These are phyloP conservation scores for Suillus luteus DNA, from an alignment of 768 basidiomycete species.

Conservation along the genomic window DNA sequence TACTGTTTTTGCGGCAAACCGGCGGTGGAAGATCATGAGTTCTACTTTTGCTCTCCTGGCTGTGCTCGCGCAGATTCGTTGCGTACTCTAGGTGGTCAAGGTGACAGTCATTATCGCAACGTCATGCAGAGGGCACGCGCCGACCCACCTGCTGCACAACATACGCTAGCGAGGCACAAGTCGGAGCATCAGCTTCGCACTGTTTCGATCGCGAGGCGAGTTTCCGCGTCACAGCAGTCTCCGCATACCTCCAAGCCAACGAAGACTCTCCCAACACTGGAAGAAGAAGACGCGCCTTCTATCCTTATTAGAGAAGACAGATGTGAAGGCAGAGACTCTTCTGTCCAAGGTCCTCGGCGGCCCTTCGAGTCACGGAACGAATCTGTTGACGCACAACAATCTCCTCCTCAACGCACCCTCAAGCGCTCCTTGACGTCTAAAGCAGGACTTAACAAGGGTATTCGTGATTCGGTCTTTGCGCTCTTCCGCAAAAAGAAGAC, in stretches of 20 bases:
- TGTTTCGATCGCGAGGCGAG: not conserved
- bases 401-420: conserved; percentile 16
- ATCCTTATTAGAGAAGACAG: conserved; percentile 13
- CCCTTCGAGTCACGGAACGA: conserved; percentile 10
- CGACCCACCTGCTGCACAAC: conserved; percentile 7
- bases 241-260: not conserved
- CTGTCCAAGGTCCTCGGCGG: conserved; percentile 6
- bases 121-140: conserved; percentile 20
- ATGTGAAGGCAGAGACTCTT: conserved; percentile 8
- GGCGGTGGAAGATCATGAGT: conserved; percentile 28
- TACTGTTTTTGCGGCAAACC: conserved; percentile 29
- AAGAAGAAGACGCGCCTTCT: conserved; percentile 21
- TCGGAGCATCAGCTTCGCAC: conserved; percentile 16
- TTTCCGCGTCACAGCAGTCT: not conserved
- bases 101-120: conserved; percentile 29
- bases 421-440: conserved; percentile 14
- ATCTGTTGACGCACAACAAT: not conserved
- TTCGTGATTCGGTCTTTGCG: conserved; percentile 12
- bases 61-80: conserved; percentile 33
- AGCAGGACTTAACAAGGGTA: conserved; percentile 10
- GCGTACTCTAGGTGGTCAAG: conserved; percentile 22
- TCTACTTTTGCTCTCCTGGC: conserved; percentile 29
- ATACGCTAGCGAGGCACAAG: conserved; percentile 16
- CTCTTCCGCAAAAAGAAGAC: conserved; percentile 11
- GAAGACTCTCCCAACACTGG: conserved; percentile 18